Conservation (phyloP, 208 protist species). For the Lotmaria passim region DNA sequence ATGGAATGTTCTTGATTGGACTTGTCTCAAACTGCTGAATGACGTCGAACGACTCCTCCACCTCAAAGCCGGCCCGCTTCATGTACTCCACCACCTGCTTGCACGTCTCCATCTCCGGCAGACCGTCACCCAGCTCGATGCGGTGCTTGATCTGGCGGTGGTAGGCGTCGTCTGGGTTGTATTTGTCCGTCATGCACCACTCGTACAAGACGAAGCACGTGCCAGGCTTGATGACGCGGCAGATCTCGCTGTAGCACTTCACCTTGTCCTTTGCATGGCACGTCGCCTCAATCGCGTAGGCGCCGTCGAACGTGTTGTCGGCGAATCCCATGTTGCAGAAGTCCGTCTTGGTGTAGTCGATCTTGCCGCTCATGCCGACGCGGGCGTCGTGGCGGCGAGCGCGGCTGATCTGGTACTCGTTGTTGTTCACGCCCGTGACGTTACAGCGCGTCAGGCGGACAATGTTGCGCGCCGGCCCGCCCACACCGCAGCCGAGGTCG, state of each 20-base stretch:
- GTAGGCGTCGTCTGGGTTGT: slow-evolving; percentile 89
- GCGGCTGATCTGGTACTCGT: slow-evolving; percentile 96
- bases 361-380: slow-evolving; percentile 70
- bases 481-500: slow-evolving; percentile 97
- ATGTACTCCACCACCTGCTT: slow-evolving; percentile 81
- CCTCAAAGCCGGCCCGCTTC: slow-evolving; percentile 92
- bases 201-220: slow-evolving; percentile 95
- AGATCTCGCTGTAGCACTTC: slow-evolving; percentile 94
- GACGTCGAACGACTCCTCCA: slow-evolving; percentile 83
- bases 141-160: slow-evolving; percentile 90
- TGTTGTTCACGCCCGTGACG: slow-evolving; percentile 97
- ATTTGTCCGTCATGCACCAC: slow-evolving; percentile 96
- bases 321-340: slow-evolving; percentile 93
- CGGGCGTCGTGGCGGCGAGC: slow-evolving; percentile 78
- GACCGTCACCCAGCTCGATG: slow-evolving; percentile 96
- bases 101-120: slow-evolving; percentile 90
- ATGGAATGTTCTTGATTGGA: slow-evolving; percentile 83
- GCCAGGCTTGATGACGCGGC: slow-evolving; percentile 94
- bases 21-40: slow-evolving; percentile 64
- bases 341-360: slow-evolving; percentile 92
- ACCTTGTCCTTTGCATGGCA: slow-evolving; percentile 96
- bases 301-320: slow-evolving; percentile 94
- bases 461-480: slow-evolving; percentile 95
- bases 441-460: slow-evolving; percentile 94
- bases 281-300: slow-evolving; percentile 97